Conservation (phyloP, 441 rosid genomes). For the Bocquillonia castaneifolia region DNA sequence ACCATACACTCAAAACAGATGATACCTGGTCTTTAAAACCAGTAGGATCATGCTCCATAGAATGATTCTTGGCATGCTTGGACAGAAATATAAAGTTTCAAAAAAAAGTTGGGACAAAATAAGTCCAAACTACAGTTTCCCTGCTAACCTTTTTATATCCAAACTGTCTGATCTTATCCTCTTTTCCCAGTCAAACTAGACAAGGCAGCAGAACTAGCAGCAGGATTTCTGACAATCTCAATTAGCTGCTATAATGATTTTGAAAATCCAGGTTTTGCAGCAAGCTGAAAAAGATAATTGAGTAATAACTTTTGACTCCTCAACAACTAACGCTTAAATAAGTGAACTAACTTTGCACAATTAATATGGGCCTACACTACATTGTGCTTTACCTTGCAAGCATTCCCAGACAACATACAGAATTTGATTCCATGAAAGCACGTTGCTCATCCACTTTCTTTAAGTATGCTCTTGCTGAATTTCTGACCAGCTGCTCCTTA, state of each 20-base stretch:
- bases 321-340: slow-evolving; percentile 72
- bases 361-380: no score
- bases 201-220: slow-evolving; percentile 34
- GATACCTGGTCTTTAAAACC: slow-evolving; percentile 86
- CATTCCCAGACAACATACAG: no score
- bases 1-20: no score
- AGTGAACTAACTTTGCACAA: no score
- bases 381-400: no score
- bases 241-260: slow-evolving; percentile 81
- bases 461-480: no score
- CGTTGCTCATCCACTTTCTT: no score
- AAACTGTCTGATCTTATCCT: slow-evolving; percentile 56
- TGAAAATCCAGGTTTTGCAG: slow-evolving; percentile 70
- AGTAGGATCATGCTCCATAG: slow-evolving; percentile 67
- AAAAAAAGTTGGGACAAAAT: neutral
- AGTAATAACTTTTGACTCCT: slow-evolving; percentile 79
- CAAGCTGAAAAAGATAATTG: slow-evolving; percentile 72
- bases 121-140: slow-evolving; percentile 2
- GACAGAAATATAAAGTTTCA: slow-evolving; percentile 24
- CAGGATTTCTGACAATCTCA: slow-evolving; percentile 77
- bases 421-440: no score
- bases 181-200: slow-evolving; percentile 53
- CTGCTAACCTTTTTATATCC: slow-evolving; percentile 65
- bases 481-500: no score
- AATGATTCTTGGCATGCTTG: slow-evolving; percentile 45